Evolutionary conservation across 2,329 filamentous ascomycete genomes (phyloP).

Genomic region (Ilyonectria robusta): DNA sequence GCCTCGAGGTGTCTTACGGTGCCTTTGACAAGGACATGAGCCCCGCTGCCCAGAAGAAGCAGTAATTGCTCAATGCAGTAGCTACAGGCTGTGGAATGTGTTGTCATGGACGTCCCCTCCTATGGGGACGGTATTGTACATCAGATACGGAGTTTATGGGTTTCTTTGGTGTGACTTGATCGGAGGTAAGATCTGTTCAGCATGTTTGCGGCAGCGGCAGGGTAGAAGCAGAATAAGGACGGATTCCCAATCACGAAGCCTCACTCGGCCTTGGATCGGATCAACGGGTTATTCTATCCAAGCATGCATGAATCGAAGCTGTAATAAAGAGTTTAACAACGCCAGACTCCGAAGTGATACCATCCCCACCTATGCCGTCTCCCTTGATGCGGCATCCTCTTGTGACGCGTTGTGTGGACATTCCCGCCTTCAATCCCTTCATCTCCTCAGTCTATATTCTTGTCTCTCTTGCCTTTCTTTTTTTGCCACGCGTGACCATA

Average conservation of each 20-base stretch:
- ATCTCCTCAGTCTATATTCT: not conserved
- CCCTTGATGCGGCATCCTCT: slow-evolving; percentile 5
- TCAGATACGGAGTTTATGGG: slow-evolving; percentile 49
- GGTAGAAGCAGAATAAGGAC: slow-evolving; percentile 40
- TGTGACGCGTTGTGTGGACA: slow-evolving; percentile 14
- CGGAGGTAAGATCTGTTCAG: slow-evolving; percentile 39
- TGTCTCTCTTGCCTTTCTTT: not conserved
- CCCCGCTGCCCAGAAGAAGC: slow-evolving; percentile 88
- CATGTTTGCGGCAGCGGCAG: slow-evolving; percentile 39
- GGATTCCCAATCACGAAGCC: slow-evolving; percentile 20
- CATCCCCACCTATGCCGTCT: slow-evolving; percentile 17
- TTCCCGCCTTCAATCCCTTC: not conserved
- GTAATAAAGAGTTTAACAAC: slow-evolving; percentile 42
- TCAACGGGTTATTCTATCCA: slow-evolving; percentile 31
- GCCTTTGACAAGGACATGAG: slow-evolving; percentile 98
- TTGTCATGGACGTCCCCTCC: slow-evolving; percentile 32
- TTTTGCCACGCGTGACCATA: not conserved
- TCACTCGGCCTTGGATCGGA: slow-evolving; percentile 11
- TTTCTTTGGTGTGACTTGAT: slow-evolving; percentile 45
- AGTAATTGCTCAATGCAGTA: slow-evolving; percentile 42
- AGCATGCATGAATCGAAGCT: slow-evolving; percentile 26
- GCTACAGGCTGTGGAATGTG: slow-evolving; percentile 19
- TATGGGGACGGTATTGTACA: slow-evolving; percentile 44
- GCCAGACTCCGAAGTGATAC: slow-evolving; percentile 44
- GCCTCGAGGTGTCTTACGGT: slow-evolving; percentile 90